Conservation (phyloP, 2,329 filamentous ascomycete genomes). For the Acephala macrosclerotiorum region DNA sequence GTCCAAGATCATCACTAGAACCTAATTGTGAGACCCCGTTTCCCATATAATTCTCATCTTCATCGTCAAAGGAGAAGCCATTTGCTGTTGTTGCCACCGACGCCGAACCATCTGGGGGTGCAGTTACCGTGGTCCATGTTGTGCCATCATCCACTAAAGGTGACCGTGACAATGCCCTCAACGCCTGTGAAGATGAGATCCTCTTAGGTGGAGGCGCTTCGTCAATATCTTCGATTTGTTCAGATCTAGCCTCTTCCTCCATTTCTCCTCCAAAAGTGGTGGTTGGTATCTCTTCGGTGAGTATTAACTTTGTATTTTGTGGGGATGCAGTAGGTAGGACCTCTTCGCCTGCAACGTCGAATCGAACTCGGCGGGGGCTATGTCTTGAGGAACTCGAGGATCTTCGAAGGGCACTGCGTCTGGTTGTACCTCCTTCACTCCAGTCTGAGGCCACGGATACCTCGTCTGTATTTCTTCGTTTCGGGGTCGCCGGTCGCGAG, state of each 20-base stretch:
- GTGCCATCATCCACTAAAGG: conserved; percentile 55
- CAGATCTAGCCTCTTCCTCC: conserved; percentile 45
- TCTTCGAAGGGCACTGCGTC: conserved; percentile 64
- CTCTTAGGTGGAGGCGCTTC: conserved; percentile 57
- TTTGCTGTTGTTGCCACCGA: conserved; percentile 36
- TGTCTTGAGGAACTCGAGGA: conserved; percentile 56
- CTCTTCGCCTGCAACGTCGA: conserved; percentile 66
- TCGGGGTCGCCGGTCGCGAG: conserved; percentile 35
- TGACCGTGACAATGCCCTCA: conserved; percentile 58
- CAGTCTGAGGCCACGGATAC: conserved; percentile 58
- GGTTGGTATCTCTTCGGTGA: conserved; percentile 26
- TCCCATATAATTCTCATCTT: conserved; percentile 28
- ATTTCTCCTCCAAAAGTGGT: conserved; percentile 30
- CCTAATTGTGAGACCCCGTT: conserved; percentile 23
- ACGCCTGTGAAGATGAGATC: conserved; percentile 62
- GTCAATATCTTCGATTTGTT: conserved; percentile 45
- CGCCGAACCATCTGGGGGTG: conserved; percentile 43
- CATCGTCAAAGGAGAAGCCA: conserved; percentile 26
- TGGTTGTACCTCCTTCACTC: conserved; percentile 54
- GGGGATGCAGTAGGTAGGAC: conserved; percentile 67
- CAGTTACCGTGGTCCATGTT: conserved; percentile 43
- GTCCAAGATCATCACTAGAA: conserved; percentile 7
- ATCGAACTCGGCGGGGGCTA: conserved; percentile 68
- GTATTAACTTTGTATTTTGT: conserved; percentile 22
- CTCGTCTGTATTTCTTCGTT: conserved; percentile 43